Evolutionary conservation across 345 rosid genomes (phyloP), one percentile per base, ranked within the genome.

Genomic region (Gossypium turneri): DNA sequence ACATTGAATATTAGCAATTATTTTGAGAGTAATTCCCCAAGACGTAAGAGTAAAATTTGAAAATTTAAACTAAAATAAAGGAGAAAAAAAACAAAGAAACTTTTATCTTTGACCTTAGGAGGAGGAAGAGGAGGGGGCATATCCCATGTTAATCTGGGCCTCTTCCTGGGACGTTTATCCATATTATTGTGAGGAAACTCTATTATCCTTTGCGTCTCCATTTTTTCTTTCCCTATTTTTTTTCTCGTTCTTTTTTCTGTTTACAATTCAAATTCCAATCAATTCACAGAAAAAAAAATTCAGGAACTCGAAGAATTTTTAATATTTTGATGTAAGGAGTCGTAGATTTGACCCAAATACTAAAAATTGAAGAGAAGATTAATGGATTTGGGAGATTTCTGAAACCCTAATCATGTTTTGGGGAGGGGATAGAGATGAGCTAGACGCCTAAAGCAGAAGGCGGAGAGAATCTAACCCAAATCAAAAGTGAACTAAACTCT

Each of bases 111-210:
- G 62, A 91, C 96, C 92, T 85, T 82, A 73, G 82, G 74, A 67
- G 82, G 74, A 79, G 87, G 80, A 78, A 83, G 82, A 70, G 74
- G 84, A 80, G 91, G 89, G 0, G 86, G 84, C 70, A 84, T 78
- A 76, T 89, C 94, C 97, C 97, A 91, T 6, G 92, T 75, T 57
- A 91, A 82, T 7, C 97, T 86, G 7, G 91, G 91, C 55, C 90
- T 84, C 78, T 91, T 91, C 77, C 89, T 83, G 2, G 94, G 97
- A 24, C 97, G 92, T 60, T 87, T 89, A 77, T 89, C 94, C 80
- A 83, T 85, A 76, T 70, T 85, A 74, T 80, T 80, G 66, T 80
- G 88, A 0, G 90, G 89, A 72, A 87, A 89, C 48, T 89, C 97
- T 20, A 82, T 81, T 58, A 89, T 87, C 75, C 89, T 74, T 76